Evolutionary conservation across 176 grass and related monocot genomes (phyloP), one percentile per base, ranked within the genome.

Genomic region (Aegilops bicornis): DNA sequence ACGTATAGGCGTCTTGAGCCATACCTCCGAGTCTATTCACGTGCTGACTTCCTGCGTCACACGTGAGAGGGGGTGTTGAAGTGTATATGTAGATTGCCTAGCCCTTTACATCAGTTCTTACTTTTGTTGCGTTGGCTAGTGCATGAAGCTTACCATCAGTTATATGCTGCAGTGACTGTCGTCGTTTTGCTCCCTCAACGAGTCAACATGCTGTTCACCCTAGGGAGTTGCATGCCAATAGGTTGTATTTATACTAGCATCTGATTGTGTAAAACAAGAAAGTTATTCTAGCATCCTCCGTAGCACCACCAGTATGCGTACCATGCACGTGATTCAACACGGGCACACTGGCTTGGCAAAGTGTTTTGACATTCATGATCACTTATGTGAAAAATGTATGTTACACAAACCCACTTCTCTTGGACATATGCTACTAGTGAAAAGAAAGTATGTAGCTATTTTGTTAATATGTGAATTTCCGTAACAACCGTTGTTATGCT

Each of bases 341-440:
- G 54, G 23, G 73, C 54, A 83, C 10, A 50, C 56, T 22, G 54
- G 27, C 19, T 76, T 69, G 48, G 48, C 29, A 69, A 42, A 8
- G 22, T 45, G 33, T 54, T 45, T 74, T 76, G 13, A 19, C 68
- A 80, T 24, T 79, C 80, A 85, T 40, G 45, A 89, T 32, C 81
- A 36, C 35, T 61, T 54, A 11, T 6, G 29, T 70, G 11, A 83
- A 84, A 43, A 73, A 63, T 67, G 20, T 31, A 52, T 15, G 3
- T 47, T 58, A 69, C 58, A 19, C 52, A 22, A 24, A 78, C 6
- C 27, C 5, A 45, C 43, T 6, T 3, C 19, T 78, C 9, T 40
- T 45, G 11, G 1, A 37, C 15, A 75, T 78, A 27, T 37, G 47
- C 31, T 56, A 10, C 11, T 58, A n/a, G 63, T 80, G 37, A 61